Evolutionary conservation across 2,329 filamentous ascomycete species (phyloP).

Genomic region (Pseudocercospora cruenta): DNA sequence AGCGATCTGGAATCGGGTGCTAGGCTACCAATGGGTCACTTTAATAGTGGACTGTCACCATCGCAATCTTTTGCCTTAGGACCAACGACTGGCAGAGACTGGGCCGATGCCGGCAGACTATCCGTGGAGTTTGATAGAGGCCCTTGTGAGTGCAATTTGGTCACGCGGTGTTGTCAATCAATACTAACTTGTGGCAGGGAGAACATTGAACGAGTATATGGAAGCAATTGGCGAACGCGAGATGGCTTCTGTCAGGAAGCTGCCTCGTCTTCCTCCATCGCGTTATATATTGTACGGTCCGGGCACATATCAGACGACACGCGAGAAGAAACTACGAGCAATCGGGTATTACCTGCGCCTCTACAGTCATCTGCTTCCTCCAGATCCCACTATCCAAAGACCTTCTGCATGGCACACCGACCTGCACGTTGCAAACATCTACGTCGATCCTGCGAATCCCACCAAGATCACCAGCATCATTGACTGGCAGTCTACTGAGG

Average conservation of each 20-base stretch:
- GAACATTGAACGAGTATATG: slow-evolving; percentile 35
- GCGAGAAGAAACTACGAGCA: slow-evolving; percentile 39
- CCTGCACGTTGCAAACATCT: slow-evolving; percentile 45
- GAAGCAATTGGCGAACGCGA: slow-evolving; percentile 33
- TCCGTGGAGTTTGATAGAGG: slow-evolving; percentile 40
- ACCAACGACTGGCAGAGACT: slow-evolving; percentile 40
- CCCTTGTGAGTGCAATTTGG: slow-evolving; percentile 40
- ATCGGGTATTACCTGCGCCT: slow-evolving; percentile 27
- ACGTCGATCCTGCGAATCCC: slow-evolving; percentile 39
- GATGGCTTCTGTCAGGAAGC: slow-evolving; percentile 39
- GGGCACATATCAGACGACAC: slow-evolving; percentile 42
- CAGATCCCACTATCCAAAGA: slow-evolving; percentile 6
- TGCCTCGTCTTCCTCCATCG: slow-evolving; percentile 40
- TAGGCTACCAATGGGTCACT: not conserved
- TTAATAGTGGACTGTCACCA: not conserved
- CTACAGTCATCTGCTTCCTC: slow-evolving; percentile 22
- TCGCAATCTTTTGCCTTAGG: slow-evolving; percentile 33
- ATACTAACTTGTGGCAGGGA: slow-evolving; percentile 10
- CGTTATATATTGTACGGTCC: slow-evolving; percentile 43
- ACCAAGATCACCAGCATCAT: slow-evolving; percentile 40
- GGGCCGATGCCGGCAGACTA: slow-evolving; percentile 38
- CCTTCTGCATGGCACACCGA: slow-evolving; percentile 43
- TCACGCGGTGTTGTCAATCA: too few relatives aligned
- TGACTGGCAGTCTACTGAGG: slow-evolving; percentile 42
- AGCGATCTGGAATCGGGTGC: slow-evolving; percentile 27